Base-by-base conservation (phyloP, 306 rosid genomes). In the Erythrophleum fordii region DNA sequence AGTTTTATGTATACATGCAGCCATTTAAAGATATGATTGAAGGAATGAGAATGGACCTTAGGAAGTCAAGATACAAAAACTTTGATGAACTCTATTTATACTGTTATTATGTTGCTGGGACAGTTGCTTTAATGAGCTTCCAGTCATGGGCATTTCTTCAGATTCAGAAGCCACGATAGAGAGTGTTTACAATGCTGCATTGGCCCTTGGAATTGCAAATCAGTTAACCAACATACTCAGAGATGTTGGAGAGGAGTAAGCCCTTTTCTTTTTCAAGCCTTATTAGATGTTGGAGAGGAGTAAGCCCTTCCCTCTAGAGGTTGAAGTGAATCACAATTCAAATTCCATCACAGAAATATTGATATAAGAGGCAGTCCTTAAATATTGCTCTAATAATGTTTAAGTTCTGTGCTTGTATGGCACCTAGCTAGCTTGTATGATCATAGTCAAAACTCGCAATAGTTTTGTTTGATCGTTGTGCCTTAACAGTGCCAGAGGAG, bases 21-120 rank as follows among this genome's bases (percentile, higher is more conserved):
- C 91, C 91, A 74, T 88, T 88, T 82, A 80, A 80, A 65, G 87
- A 88, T 70, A 83, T 88, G 89, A 80, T 85, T 37, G 89, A 88
- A 80, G 89, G 91, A 85, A 88, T 88, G 89, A 85, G 91, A 65
- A 85, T 66, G 86, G 89, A 88, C 76, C 87, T 88, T 23, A 53
- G 52, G 76, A 85, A 88, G 72, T 83, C 89, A 17, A 83, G 89
- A 74, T 88, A 88, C 82, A 80, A 83, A 66, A 85, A 22, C 71
- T 88, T 88, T 26, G 89, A 88, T 59, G 89, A 88, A 58, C 75
- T 88, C 51, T 88, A 88, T 83, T 89, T 85, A 44, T 88, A 88
- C 31, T 88, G 91, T 80, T 88, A 88, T 80, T 88, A 85, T 83
- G 89, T 85, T 77, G 91, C 91, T 29, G 91, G 91, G 31, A 88